These are phyloP conservation scores for Trichoderma endophyticum DNA, from an alignment of 2,329 filamentous ascomycete species.

Conservation along the genomic window DNA sequence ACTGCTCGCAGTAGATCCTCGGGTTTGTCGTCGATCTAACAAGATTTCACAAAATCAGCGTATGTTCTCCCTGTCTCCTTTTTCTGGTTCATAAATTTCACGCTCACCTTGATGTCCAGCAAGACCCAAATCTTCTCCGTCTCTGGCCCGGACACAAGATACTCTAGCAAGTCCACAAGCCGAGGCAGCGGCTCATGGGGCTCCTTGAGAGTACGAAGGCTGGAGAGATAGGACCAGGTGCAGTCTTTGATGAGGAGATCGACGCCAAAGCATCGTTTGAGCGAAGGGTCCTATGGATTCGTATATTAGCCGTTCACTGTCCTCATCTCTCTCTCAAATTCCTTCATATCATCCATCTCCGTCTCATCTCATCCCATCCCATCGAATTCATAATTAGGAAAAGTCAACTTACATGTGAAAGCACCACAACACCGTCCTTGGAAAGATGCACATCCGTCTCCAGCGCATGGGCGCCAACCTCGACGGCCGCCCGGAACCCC, in stretches of 20 bases:
- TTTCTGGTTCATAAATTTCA: neutral
- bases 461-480: slow-evolving; percentile 72
- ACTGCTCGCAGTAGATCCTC: slow-evolving; percentile 69
- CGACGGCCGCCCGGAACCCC: slow-evolving; percentile 71
- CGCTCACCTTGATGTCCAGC: slow-evolving; percentile 77
- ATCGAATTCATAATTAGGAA: neutral
- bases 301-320: neutral
- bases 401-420: slow-evolving; percentile 68
- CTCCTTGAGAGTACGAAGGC: slow-evolving; percentile 62
- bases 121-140: slow-evolving; percentile 72
- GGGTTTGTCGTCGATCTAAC: slow-evolving; percentile 65
- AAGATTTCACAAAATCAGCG: neutral
- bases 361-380: neutral
- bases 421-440: slow-evolving; percentile 76
- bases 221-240: slow-evolving; percentile 70
- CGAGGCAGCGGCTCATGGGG: slow-evolving; percentile 72
- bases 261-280: slow-evolving; percentile 81
- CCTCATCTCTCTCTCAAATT: neutral
- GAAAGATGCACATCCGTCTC: slow-evolving; percentile 88
- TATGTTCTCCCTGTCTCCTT: neutral
- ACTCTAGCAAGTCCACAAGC: slow-evolving; percentile 70
- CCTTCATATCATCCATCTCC: neutral
- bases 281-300: slow-evolving; percentile 61
- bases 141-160: slow-evolving; percentile 54
- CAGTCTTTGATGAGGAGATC: slow-evolving; percentile 69